Evolutionary conservation across 2,329 filamentous ascomycete genomes (phyloP), one percentile per base, ranked within the genome.

Genomic region (Xylariomycetidae sp.): DNA sequence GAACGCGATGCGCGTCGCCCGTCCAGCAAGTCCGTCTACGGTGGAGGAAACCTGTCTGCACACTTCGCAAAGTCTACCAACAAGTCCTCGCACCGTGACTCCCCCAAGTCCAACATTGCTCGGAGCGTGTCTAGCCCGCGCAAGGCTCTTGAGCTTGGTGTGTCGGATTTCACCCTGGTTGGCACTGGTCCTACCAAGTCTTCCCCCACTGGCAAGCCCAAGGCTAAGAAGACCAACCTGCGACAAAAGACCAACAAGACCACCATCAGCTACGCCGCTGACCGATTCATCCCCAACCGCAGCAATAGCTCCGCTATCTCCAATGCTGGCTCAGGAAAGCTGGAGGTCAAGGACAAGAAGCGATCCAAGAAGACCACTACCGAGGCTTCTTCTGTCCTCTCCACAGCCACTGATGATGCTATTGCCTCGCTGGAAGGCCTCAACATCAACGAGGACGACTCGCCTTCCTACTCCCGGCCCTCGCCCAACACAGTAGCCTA

Each of bases 281-380:
- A 98, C 61, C 82, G 92, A 33, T 98, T 96, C 69, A 96, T 98
- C 48, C 90, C 92, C 48, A 95, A 94, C 70, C 84, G 92, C 19
- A 76, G 75, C 31, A 85, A 89, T 45, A 95, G 89, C 68, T 92
- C 93, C 32, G 89, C 84, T 35, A 84, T 95, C 55, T 72, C 81
- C 54, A 88, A 88, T 48, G 75, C 75, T 38, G 86, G 87, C 40
- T 82, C 86, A 34, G 80, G 79, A 43, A 96, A 96, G 74, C 76
- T 90, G 27, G 85, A 92, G 44, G 50, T 69, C 26, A 61, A 72
- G 29, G 83, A 90, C 42, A 77, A 76, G 57, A 74, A 82, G 49
- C 74, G 83, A 37, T 75, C 86, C 38, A 90, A 87, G 65, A 81
- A 76, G 29, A 81, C 76, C 60, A 70, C 64, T 36, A 63, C 64